These are phyloP conservation scores for Phaeomoniella chlamydospora DNA, from an alignment of 2,329 filamentous ascomycete species.

Conservation along the genomic window DNA sequence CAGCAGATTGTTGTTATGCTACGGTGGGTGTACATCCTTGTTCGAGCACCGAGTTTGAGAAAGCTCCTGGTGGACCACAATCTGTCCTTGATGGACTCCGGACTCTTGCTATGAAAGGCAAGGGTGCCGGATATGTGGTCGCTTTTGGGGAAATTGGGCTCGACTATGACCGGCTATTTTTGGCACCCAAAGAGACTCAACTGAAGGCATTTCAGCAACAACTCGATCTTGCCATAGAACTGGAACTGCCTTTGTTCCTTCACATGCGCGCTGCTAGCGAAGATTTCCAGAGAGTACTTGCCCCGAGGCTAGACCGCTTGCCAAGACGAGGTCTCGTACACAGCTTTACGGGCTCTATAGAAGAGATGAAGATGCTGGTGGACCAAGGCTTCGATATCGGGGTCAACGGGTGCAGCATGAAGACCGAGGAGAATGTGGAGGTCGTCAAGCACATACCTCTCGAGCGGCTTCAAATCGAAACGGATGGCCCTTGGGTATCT, in stretches of 20 bases:
- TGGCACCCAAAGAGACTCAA: constrained; percentile 66
- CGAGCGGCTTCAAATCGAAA: constrained; percentile 80
- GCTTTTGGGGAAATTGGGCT: constrained; percentile 93
- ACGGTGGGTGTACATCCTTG: constrained; percentile 94
- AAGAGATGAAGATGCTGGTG: constrained; percentile 71
- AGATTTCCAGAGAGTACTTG: constrained; percentile 67
- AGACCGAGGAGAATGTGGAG: constrained; percentile 78
- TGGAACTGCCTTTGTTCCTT: constrained; percentile 77
- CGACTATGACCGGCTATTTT: constrained; percentile 84
- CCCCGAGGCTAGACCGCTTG: constrained; percentile 47
- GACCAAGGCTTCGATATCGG: constrained; percentile 75
- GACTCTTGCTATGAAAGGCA: constrained; percentile 46
- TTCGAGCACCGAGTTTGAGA: constrained; percentile 63
- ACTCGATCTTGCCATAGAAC: constrained; percentile 59
- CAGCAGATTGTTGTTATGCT: constrained; percentile 69
- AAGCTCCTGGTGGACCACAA: constrained; percentile 29
- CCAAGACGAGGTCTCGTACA: constrained; percentile 76
- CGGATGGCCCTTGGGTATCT: constrained; percentile 72
- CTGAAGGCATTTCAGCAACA: constrained; percentile 75
- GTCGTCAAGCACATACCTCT: constrained; percentile 71
- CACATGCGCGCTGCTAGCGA: constrained; percentile 77
- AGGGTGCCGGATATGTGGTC: constrained; percentile 44
- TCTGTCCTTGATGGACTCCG: constrained; percentile 43
- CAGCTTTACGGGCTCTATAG: constrained; percentile 78
- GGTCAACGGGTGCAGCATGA: constrained; percentile 94